Evolutionary conservation across 331 rosid genomes (phyloP).

Genomic region (Spiraea crenata): DNA sequence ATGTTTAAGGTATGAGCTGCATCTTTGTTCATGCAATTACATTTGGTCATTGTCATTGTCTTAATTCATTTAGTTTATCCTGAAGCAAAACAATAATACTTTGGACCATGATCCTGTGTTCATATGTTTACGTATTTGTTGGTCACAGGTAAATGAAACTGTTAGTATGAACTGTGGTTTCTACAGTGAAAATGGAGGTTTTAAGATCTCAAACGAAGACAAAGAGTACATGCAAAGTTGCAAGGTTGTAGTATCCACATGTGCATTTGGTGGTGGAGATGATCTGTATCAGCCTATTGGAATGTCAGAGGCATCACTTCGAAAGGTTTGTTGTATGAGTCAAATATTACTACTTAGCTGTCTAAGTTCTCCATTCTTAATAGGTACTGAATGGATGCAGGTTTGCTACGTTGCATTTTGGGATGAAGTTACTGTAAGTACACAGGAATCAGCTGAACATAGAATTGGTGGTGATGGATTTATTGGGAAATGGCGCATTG

Average conservation of each 20-base stretch:
- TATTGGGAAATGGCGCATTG: constrained; percentile 88
- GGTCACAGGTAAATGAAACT: constrained; percentile 60
- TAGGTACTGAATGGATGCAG: constrained; percentile 55
- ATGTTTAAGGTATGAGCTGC: constrained; percentile 65
- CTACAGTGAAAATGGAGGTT: constrained; percentile 74
- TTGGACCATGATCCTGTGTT: neutral
- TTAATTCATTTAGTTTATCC: too few species aligned
- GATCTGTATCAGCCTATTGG: constrained; percentile 99
- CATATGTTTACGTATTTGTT: constrained; percentile 22
- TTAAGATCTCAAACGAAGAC: constrained; percentile 72
- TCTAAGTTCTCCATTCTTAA: constrained; percentile 35
- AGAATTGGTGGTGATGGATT: constrained; percentile 61
- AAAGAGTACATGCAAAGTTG: constrained; percentile 62
- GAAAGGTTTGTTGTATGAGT: constrained; percentile 44
- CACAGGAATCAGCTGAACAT: constrained; percentile 64
- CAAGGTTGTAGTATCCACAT: constrained; percentile 77
- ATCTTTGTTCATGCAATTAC: neutral
- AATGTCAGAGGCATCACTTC: constrained; percentile 70
- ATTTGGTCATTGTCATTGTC: too few species aligned
- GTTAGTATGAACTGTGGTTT: constrained; percentile 80
- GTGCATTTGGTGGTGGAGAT: constrained; percentile 99
- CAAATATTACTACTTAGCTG: constrained; percentile 16
- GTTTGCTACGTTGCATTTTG: constrained; percentile 97
- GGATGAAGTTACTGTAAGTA: constrained; percentile 81
- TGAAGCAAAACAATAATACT: neutral